Evolutionary conservation across 768 basidiomycete genomes (phyloP).

Genomic region (Exidia glandulosa): DNA sequence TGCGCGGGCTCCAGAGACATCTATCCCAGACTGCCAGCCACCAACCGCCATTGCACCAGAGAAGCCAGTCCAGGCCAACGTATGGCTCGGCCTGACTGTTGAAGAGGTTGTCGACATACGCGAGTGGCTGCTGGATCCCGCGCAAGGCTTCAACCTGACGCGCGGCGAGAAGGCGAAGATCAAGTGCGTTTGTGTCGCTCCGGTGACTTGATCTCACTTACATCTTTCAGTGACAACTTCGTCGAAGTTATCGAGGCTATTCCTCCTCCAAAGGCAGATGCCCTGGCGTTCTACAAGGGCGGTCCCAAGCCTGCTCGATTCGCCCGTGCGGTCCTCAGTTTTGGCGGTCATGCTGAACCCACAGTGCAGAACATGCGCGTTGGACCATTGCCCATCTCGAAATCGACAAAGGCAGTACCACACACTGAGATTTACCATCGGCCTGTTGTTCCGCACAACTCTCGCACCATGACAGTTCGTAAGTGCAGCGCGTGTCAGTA

Average conservation of each 20-base stretch:
- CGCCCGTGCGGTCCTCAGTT: slow-evolving; percentile 41
- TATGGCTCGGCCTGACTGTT: slow-evolving; percentile 41
- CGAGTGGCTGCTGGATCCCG: slow-evolving; percentile 34
- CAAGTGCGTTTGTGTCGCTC: too few relatives aligned
- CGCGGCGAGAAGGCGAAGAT: slow-evolving; percentile 16
- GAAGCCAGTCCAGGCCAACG: slow-evolving; percentile 19
- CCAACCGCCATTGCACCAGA: background rate
- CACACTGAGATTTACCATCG: slow-evolving; percentile 43
- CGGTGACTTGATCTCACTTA: too few relatives aligned
- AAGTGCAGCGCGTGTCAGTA: background rate
- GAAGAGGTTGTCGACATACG: slow-evolving; percentile 32
- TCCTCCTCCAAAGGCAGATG: slow-evolving; percentile 36
- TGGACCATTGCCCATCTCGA: slow-evolving; percentile 42
- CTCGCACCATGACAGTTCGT: slow-evolving; percentile 15
- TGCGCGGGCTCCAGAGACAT: background rate
- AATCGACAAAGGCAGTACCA: slow-evolving; percentile 27
- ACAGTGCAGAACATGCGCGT: slow-evolving; percentile 45
- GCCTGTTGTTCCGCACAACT: slow-evolving; percentile 42
- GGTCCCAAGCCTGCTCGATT: slow-evolving; percentile 24
- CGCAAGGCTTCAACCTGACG: slow-evolving; percentile 39
- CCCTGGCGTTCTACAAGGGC: slow-evolving; percentile 33
- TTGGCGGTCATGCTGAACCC: slow-evolving; percentile 31
- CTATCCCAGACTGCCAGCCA: background rate
- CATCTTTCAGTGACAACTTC: slow-evolving; percentile 33
- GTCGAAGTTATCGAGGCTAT: slow-evolving; percentile 40